These are phyloP conservation scores for Moniliella sp. DNA, from an alignment of 1,284 basidiomycete species.

Conservation along the genomic window DNA sequence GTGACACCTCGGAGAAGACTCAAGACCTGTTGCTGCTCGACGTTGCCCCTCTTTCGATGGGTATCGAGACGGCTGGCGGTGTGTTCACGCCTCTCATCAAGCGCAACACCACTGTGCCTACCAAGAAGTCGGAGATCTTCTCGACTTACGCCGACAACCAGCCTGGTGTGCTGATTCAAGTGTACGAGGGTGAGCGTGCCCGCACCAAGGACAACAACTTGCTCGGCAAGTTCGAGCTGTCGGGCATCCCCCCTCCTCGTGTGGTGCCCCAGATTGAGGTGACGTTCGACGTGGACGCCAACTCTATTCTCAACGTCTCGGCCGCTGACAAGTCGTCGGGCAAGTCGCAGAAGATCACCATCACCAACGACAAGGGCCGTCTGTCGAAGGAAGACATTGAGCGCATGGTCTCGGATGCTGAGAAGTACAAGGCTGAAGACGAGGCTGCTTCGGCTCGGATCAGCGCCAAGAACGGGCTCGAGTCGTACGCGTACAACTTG, in stretches of 20 bases:
- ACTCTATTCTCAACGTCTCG: constrained; percentile 88
- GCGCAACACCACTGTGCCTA: constrained; percentile 92
- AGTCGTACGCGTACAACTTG: constrained; percentile 88
- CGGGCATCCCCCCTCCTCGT: constrained; percentile 77
- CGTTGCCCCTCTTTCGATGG: constrained; percentile 81
- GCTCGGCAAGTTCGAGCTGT: constrained; percentile 85
- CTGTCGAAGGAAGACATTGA: constrained; percentile 96
- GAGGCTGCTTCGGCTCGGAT: constrained; percentile 46
- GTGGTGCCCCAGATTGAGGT: constrained; percentile 93
- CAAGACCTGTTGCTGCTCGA: constrained; percentile 90
- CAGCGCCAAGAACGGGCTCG: constrained; percentile 53
- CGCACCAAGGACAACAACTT: constrained; percentile 96
- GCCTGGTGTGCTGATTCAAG: constrained; percentile 42
- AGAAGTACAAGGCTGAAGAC: constrained; percentile 55
- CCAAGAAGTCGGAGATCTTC: constrained; percentile 94
- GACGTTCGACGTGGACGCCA: constrained; percentile 95
- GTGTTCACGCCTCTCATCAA: constrained; percentile 94
- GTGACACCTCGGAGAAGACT: constrained; percentile 92
- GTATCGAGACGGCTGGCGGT: constrained; percentile 93
- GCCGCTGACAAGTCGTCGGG: constrained; percentile 92
- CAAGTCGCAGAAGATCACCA: constrained; percentile 76
- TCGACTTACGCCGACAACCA: constrained; percentile 42
- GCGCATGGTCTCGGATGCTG: constrained; percentile 53
- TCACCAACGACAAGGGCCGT: constrained; percentile 96
- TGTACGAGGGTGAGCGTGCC: constrained; percentile 91